A percentile compares a stretch with the other conserved stretches of the same genome.
Evolutionary conservation across 1,284 basidiomycete genomes (phyloP).

Genomic region (Wallemia ichthyophaga): DNA sequence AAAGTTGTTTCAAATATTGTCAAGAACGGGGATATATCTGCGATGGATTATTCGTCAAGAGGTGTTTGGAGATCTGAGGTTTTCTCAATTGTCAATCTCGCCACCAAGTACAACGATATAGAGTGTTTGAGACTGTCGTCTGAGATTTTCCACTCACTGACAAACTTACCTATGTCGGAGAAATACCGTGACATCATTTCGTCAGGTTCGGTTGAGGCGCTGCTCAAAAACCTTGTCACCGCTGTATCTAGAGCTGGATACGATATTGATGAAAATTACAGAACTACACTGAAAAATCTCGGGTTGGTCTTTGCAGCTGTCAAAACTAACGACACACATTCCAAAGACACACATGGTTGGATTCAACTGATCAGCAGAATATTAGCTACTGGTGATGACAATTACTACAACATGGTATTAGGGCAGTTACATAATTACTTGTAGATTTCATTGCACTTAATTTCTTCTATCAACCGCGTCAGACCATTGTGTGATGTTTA

Average conservation of each 20-base stretch:
- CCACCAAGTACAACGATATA: constrained; percentile 23
- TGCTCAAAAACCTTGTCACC: constrained; percentile 35
- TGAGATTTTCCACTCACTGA: neutral
- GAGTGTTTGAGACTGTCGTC: constrained; percentile 3
- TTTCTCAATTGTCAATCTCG: constrained; percentile 9
- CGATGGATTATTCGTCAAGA: neutral
- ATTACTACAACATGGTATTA: neutral
- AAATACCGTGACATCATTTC: neutral
- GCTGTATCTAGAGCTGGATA: constrained; percentile 3
- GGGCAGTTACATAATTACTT: neutral
- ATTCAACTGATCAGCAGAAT: neutral
- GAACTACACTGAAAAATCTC: constrained; percentile 4
- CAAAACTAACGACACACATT: neutral
- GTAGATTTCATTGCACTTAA: neutral
- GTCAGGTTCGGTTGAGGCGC: constrained; percentile 17
- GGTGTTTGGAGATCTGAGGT: neutral
- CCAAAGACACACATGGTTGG: neutral
- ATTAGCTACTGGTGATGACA: neutral
- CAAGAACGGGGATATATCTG: constrained; percentile 1
- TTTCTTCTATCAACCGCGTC: neutral
- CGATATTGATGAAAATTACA: constrained; percentile 5
- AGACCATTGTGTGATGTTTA: neutral
- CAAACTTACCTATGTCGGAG: neutral
- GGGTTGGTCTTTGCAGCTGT: constrained; percentile 7
- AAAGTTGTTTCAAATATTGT: neutral